Conservation (phyloP, 2,329 filamentous ascomycete genomes). For the Colletotrichum tanaceti region DNA sequence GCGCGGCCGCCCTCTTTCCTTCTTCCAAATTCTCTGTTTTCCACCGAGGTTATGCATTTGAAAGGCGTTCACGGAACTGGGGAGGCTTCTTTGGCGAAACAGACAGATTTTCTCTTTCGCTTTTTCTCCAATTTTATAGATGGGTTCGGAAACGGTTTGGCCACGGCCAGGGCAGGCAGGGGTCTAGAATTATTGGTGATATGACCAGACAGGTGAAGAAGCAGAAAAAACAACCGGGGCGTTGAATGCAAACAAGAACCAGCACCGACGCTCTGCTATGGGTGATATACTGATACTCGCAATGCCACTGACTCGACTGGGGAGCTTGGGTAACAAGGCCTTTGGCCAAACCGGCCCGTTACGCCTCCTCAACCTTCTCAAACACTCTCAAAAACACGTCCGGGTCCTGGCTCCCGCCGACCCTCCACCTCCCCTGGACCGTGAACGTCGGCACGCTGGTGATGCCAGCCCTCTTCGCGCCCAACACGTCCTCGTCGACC, state of each 20-base stretch:
- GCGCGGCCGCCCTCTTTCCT: too few relatives aligned
- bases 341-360: neutral
- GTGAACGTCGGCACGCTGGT: conserved; percentile 80
- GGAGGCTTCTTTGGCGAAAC: neutral
- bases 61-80: conserved; percentile 20
- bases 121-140: conserved; percentile 30
- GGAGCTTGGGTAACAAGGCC: too few relatives aligned
- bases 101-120: conserved; percentile 23
- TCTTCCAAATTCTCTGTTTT: too few relatives aligned
- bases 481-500: conserved; percentile 49
- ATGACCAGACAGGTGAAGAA: neutral
- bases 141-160: neutral
- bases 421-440: conserved; percentile 73
- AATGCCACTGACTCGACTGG: conserved; percentile 4
- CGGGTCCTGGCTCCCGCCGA: conserved; percentile 78
- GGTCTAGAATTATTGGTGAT: neutral
- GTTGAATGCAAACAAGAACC: conserved; percentile 4
- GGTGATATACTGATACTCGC: neutral
- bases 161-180: conserved; percentile 9
- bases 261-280: conserved; percentile 11
- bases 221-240: neutral
- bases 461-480: conserved; percentile 54
- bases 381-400: conserved; percentile 75
- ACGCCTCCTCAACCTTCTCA: conserved; percentile 59
- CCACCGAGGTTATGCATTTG: conserved; percentile 24